These are phyloP conservation scores for Acanthamoeba divionensis DNA, from an alignment of 208 protist genomes.

Conservation along the genomic window DNA sequence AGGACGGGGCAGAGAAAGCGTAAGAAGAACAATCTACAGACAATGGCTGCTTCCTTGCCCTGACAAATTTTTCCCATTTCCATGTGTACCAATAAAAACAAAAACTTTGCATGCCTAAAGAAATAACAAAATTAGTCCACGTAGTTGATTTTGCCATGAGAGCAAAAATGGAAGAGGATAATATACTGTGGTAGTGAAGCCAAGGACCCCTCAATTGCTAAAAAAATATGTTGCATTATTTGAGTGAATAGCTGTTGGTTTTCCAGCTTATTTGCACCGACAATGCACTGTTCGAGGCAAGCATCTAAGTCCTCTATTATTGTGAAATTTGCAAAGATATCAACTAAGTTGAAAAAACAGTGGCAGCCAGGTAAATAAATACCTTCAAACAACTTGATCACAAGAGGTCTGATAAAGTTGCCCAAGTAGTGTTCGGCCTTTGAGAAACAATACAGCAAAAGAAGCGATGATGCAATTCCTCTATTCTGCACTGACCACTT, in stretches of 20 bases:
- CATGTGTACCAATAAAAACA: neutral
- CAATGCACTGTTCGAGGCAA: neutral
- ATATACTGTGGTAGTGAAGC: neutral
- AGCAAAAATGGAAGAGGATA: neutral
- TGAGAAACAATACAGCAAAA: neutral
- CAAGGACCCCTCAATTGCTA: neutral
- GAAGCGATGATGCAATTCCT: neutral
- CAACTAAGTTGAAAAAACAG: neutral
- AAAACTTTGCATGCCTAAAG: neutral
- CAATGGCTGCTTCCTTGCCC: neutral
- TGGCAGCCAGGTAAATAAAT: neutral
- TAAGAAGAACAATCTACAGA: neutral
- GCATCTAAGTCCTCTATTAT: neutral
- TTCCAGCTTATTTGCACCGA: neutral
- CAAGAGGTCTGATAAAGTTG: neutral
- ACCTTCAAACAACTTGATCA: neutral
- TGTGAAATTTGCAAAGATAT: neutral
- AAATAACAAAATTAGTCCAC: neutral
- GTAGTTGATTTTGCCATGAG: neutral
- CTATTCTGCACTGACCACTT: neutral
- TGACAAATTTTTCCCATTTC: neutral
- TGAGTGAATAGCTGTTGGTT: neutral
- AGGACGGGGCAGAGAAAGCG: neutral
- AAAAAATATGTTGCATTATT: neutral
- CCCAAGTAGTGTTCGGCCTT: neutral